Percentiles rank a stretch among this genome's conserved stretches.
phyloP scores from a whole-genome alignment of 768 basidiomycete genomes.

The Sistotremastrum niveocremeum region DNA sequence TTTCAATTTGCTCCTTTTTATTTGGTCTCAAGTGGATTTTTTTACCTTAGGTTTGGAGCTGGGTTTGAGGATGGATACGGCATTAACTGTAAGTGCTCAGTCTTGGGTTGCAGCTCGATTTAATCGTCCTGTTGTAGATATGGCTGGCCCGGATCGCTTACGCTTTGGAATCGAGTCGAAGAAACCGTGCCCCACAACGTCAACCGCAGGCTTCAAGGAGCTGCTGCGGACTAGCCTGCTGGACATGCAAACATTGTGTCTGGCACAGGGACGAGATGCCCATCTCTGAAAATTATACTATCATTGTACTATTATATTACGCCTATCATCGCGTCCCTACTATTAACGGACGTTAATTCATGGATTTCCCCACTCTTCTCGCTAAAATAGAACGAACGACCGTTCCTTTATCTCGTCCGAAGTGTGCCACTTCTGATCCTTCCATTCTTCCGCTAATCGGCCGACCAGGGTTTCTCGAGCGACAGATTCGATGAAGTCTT shows the following conservation, averaged over 20 bases:
- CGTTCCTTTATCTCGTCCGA: too few relatives aligned
- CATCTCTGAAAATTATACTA: too few relatives aligned
- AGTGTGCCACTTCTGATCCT: constrained; percentile 18
- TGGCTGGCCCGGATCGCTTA: constrained; percentile 61
- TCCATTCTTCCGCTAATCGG: constrained; percentile 20
- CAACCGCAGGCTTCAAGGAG: constrained; percentile 52
- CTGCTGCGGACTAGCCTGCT: too few relatives aligned
- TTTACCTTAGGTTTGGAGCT: constrained; percentile 54
- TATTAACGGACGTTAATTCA: too few relatives aligned
- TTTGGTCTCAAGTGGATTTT: neutral
- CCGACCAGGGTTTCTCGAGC: constrained; percentile 37
- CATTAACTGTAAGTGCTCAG: constrained; percentile 65
- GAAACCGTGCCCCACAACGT: constrained; percentile 50
- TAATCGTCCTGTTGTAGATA: constrained; percentile 35
- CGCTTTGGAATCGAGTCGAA: constrained; percentile 96
- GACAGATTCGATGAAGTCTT: constrained; percentile 41
- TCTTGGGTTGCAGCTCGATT: constrained; percentile 7
- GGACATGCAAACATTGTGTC: too few relatives aligned
- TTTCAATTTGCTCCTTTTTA: neutral
- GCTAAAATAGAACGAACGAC: too few relatives aligned
- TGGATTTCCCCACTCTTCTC: too few relatives aligned
- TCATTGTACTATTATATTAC: too few relatives aligned
- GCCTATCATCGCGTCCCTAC: too few relatives aligned
- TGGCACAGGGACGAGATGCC: too few relatives aligned
- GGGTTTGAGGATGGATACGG: constrained; percentile 81